A percentile compares a stretch with the other conserved stretches of the same genome.
Conservation (phyloP, 1,284 basidiomycete species). For the Exobasidium cylindrosporum region DNA sequence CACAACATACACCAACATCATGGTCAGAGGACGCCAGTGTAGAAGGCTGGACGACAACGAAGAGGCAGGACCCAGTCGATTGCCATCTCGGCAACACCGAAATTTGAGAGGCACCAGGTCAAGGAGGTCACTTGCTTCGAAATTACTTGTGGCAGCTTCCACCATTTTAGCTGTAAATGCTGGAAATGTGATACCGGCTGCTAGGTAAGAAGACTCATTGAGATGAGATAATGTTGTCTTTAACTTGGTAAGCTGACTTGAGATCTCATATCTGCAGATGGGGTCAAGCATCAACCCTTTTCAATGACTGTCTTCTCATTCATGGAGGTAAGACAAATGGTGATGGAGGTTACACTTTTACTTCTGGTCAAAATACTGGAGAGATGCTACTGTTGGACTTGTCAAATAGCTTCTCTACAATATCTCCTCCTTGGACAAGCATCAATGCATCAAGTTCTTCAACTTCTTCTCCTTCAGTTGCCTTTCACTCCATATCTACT, state of each 20-base stretch:
- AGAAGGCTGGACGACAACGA: too few species aligned
- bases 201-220: not conserved
- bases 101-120: not conserved
- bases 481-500: conserved; percentile 45
- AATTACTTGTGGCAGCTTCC: not conserved
- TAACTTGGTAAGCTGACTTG: too few species aligned
- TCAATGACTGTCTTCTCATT: conserved; percentile 30
- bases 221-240: too few species aligned
- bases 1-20: too few species aligned
- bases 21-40: too few species aligned
- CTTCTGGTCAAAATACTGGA: conserved; percentile 32
- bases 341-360: conserved; percentile 38
- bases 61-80: not conserved
- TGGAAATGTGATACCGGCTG: not conserved
- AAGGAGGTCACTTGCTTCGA: not conserved
- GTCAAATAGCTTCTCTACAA: conserved; percentile 22
- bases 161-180: not conserved
- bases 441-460: conserved; percentile 11
- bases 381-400: conserved; percentile 40
- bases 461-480: conserved; percentile 21
- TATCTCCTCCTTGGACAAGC: conserved; percentile 34
- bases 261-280: conserved; percentile 23
- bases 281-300: conserved; percentile 42
- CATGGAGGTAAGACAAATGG: conserved; percentile 49
- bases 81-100: not conserved